Evolutionary conservation across 805 yeast genomes (phyloP), one percentile per base, ranked within the genome.

Genomic region (Metschnikowia kofuensis): DNA sequence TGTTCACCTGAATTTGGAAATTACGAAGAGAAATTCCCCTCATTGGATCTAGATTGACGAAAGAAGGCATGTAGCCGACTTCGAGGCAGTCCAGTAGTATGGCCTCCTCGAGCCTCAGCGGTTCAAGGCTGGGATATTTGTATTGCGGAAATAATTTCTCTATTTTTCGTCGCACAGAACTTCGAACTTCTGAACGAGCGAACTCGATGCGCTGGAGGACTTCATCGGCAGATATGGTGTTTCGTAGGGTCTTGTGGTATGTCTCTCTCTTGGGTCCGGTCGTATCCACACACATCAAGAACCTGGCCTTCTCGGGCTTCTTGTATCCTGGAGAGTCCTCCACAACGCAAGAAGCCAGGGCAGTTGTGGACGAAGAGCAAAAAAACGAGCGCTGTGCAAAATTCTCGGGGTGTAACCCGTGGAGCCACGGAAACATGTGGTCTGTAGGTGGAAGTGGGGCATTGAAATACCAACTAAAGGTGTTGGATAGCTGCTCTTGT

Each of bases 351-450:
- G 6, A 14, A 13, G 14, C 38, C 27, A 10, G 11, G 35, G 7
- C 7, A 15, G 26, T 10, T 26, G 35, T 32, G 5, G 40, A 8
- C n/a, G 35, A 40, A 11, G 60, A 59, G 11, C 66, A 48, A 51
- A 73, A 72, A 52, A 81, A 70, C 64, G 75, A 68, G 39, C 76
- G 66, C 58, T 82, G 86, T 26, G 84, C 79, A 38, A 75, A 69
- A 58, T 82, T 81, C 34, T 75, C 72, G 12, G 72, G 74, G 52
- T 84, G 82, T 39, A 87, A 71, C 0, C 96, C 94, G 63, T 91
- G 96, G 27, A 89, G 72, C 97, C 97, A 90, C 0, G 97, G 97
- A 58, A 90, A 91, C 76, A 91, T 80, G 10, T 61, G 60, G 26
- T 74, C 77, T 15, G 91, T 84, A 4, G 78, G 79, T 0, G 97